Evolutionary conservation across 1,284 basidiomycete genomes (phyloP).

Genomic region (Marasmius sp.): DNA sequence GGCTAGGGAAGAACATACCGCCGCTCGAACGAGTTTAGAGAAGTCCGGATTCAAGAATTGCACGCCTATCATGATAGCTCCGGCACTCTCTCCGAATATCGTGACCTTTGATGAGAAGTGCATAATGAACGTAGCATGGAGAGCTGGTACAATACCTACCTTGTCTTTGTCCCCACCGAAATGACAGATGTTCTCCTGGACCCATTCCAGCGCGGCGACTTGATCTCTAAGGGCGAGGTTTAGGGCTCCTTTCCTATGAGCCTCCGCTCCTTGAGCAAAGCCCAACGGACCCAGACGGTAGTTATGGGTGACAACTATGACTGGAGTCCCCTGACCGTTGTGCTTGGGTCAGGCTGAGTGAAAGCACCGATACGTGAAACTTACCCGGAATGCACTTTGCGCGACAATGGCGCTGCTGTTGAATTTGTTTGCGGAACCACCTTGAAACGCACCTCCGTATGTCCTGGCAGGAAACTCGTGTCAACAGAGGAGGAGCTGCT

Average conservation of each 20-base stretch:
- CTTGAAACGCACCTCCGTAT: constrained; percentile 39
- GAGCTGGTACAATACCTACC: constrained; percentile 15
- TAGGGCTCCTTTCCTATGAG: constrained; percentile 22
- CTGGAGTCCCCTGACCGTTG: constrained; percentile 44
- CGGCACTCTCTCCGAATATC: constrained; percentile 41
- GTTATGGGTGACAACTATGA: constrained; percentile 53
- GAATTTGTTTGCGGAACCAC: constrained; percentile 32
- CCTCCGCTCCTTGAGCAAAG: constrained; percentile 37
- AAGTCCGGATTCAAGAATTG: constrained; percentile 28
- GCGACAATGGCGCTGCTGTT: constrained; percentile 44
- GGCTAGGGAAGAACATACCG: constrained; percentile 20
- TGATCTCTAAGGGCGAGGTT: constrained; percentile 38
- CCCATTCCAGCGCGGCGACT: constrained; percentile 33
- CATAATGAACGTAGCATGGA: neutral
- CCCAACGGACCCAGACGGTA: constrained; percentile 39
- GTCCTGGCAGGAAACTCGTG: constrained; percentile 18
- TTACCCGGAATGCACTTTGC: constrained; percentile 43
- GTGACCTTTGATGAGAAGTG: constrained; percentile 27
- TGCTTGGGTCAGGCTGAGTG: neutral
- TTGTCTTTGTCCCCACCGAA: constrained; percentile 39
- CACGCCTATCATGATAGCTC: constrained; percentile 29
- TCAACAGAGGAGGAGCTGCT: neutral
- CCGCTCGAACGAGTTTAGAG: constrained; percentile 23
- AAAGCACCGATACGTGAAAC: neutral
- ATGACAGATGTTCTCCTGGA: constrained; percentile 31